Evolutionary conservation across 2,329 filamentous ascomycete species (phyloP).

Genomic region (Beauveria asiatica): DNA sequence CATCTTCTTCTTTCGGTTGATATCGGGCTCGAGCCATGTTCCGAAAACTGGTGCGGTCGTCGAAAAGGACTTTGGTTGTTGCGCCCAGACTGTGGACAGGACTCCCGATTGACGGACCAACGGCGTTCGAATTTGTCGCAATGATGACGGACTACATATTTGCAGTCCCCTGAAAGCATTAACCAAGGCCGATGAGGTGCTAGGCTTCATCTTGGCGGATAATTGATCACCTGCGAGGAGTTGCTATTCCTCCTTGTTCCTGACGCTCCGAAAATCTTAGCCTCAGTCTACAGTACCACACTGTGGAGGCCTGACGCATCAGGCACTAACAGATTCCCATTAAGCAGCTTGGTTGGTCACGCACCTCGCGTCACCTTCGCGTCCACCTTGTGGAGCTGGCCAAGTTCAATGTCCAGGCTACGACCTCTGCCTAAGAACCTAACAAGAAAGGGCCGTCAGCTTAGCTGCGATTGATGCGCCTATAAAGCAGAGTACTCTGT

Average conservation of each 20-base stretch:
- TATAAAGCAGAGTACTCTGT: constrained; percentile 15
- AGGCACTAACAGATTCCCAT: constrained; percentile 19
- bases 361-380: constrained; percentile 38
- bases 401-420: constrained; percentile 25
- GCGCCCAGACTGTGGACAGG: constrained; percentile 21
- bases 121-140: constrained; percentile 30
- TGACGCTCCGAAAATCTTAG: constrained; percentile 27
- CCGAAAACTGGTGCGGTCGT: constrained; percentile 51
- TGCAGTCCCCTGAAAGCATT: constrained; percentile 43
- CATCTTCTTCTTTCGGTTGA: constrained; percentile 72
- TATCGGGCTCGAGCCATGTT: constrained; percentile 76
- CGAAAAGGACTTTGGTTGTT: constrained; percentile 55
- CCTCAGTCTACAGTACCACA: not conserved
- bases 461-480: constrained; percentile 13
- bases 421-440: constrained; percentile 14
- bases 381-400: constrained; percentile 22
- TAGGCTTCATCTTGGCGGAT: constrained; percentile 36
- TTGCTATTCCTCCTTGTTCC: constrained; percentile 12
- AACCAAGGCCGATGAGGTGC: constrained; percentile 35
- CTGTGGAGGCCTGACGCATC: constrained; percentile 18
- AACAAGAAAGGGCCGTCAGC: not conserved
- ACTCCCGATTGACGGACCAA: constrained; percentile 21
- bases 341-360: constrained; percentile 26
- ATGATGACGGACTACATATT: constrained; percentile 31
- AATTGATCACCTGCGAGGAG: constrained; percentile 13